Evolutionary conservation across 345 rosid species (phyloP).

Genomic region (Linum trigynum): DNA sequence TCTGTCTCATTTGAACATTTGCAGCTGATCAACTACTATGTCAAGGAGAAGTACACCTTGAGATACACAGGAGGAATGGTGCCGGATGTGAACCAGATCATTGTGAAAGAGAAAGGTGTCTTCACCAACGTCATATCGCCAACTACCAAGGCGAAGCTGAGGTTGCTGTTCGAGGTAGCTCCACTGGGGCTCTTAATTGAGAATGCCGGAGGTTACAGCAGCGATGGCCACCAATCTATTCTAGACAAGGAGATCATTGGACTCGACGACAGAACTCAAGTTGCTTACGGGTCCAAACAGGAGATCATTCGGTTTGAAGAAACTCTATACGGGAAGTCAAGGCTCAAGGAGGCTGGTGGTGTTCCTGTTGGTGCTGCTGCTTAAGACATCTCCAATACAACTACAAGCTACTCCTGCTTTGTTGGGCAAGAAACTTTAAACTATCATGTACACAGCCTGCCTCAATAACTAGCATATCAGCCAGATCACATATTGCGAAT

Average conservation of each 20-base stretch:
- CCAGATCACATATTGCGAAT: too few relatives aligned
- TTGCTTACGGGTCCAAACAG: constrained; percentile 87
- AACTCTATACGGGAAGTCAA: constrained; percentile 73
- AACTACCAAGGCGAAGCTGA: constrained; percentile 84
- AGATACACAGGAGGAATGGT: constrained; percentile 99
- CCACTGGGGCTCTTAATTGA: constrained; percentile 1
- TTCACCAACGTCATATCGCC: constrained; percentile 91
- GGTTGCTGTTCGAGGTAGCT: constrained; percentile 16
- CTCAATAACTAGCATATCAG: background rate
- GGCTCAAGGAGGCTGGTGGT: constrained; percentile 55
- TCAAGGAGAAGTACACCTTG: constrained; percentile 86
- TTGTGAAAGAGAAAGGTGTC: constrained; percentile 90
- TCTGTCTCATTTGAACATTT: background rate
- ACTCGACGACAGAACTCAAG: constrained; percentile 36
- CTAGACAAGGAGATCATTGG: constrained; percentile 1
- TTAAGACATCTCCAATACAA: background rate
- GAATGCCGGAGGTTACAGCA: constrained; percentile 8
- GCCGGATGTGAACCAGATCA: constrained; percentile 95
- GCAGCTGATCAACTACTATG: constrained; percentile 80
- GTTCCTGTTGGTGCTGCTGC: constrained; percentile 34
- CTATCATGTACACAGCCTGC: background rate
- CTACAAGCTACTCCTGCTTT: background rate
- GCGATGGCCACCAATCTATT: background rate
- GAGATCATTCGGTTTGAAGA: constrained; percentile 92
- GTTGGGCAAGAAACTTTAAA: background rate